Conservation (phyloP, 2,329 filamentous ascomycete genomes). For the Rhinocladiella mackenziei region DNA sequence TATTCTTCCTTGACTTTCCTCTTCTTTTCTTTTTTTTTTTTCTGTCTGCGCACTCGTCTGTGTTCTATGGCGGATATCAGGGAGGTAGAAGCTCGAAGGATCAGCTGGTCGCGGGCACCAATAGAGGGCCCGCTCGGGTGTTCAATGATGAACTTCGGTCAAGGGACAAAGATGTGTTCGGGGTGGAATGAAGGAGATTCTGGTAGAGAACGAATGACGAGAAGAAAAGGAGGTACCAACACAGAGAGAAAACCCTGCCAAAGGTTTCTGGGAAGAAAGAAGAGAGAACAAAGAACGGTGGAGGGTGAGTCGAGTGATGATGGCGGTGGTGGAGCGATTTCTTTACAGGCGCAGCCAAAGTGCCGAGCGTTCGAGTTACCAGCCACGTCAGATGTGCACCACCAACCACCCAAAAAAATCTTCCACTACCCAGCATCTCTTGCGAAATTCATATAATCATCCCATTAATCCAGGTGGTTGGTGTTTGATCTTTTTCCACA, state of each 20-base stretch:
- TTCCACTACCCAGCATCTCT: neutral
- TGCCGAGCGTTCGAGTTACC: neutral
- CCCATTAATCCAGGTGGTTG: constrained; percentile 14
- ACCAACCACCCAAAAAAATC: too few species aligned
- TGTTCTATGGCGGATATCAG: neutral
- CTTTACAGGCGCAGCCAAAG: neutral
- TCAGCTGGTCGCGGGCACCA: constrained; percentile 11
- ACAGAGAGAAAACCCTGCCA: constrained; percentile 4
- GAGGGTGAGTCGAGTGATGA: neutral
- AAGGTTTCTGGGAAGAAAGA: constrained; percentile 1
- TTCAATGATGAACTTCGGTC: neutral
- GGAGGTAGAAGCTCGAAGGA: neutral
- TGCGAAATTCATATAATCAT: neutral
- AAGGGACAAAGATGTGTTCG: neutral
- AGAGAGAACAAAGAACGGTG: neutral
- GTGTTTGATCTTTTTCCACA: constrained; percentile 7
- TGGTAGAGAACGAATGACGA: constrained; percentile 10
- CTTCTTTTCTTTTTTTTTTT: constrained; percentile 1
- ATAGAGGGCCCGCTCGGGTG: too few species aligned
- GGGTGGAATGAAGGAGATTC: neutral
- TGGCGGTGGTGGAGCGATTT: constrained; percentile 3
- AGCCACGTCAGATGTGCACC: constrained; percentile 8
- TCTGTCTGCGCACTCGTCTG: neutral
- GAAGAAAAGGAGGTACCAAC: neutral
- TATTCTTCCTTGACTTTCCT: too few species aligned